A percentile compares a stretch with the other conserved stretches of the same genome.
Evolutionary conservation across 495 filamentous ascomycete species (phyloP).

Genomic region (Lasiosphaeriaceae sp.): DNA sequence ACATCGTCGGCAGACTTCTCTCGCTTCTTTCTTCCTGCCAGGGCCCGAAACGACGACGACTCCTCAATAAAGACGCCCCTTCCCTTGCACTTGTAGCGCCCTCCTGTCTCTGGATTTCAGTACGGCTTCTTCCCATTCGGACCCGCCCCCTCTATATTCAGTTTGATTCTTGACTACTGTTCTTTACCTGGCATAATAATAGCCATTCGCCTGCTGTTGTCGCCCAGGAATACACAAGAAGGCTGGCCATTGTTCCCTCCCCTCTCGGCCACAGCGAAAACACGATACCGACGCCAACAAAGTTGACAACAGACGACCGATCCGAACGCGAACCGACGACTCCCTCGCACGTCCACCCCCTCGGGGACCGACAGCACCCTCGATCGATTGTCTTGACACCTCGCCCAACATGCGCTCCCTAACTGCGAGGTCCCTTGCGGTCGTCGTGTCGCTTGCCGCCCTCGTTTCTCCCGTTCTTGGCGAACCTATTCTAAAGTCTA

Average conservation of each 20-base stretch:
- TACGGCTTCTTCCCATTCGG: not conserved
- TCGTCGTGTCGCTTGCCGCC: slow-evolving; percentile 33
- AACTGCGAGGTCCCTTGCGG: slow-evolving; percentile 29
- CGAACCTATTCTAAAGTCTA: slow-evolving; percentile 55
- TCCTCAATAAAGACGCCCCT: not conserved
- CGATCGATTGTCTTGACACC: not conserved
- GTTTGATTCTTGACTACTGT: slow-evolving; percentile 3
- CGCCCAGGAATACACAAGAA: not conserved
- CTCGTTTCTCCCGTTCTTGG: slow-evolving; percentile 24
- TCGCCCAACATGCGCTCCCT: slow-evolving; percentile 33
- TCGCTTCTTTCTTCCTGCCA: slow-evolving; percentile 25
- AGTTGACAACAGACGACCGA: not conserved
- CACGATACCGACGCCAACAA: not conserved
- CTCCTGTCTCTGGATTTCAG: not conserved
- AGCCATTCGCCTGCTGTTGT: not conserved
- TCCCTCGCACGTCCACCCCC: not conserved
- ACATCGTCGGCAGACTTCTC: slow-evolving; percentile 20
- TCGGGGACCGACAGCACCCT: not conserved
- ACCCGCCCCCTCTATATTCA: not conserved
- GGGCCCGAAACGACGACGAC: slow-evolving; percentile 7
- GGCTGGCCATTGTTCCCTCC: not conserved
- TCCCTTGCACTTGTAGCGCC: not conserved
- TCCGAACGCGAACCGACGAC: slow-evolving; percentile 4
- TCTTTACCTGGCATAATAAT: not conserved
- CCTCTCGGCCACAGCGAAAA: not conserved